Evolutionary conservation across 495 filamentous ascomycete genomes (phyloP), one percentile per base, ranked within the genome.

Genomic region (Penicillium steckii): DNA sequence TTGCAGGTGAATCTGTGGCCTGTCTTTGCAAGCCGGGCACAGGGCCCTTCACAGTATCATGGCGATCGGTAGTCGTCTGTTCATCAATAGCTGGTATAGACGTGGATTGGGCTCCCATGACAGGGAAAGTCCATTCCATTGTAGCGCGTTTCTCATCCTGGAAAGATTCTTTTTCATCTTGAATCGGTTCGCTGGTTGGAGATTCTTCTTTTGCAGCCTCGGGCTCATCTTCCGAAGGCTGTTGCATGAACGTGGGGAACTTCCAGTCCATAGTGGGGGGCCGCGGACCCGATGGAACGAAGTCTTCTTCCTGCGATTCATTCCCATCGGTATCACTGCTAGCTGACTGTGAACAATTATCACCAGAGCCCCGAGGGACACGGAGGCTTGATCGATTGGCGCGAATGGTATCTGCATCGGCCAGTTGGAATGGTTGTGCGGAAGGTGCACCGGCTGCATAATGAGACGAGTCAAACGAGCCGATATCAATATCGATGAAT

Each of bases 201-300:
- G n/a, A n/a, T 25, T 45, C 18, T 17, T 60, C 60, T 23, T 57
- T 41, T 19, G 38, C 43, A 46, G 10, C 27, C 1, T 44, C 42
- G 5, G 53, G 45, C 35, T 61, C 45, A 9, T 55, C 61, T 18
- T 66, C 65, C 18, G 67, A 62, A 26, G 58, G 52, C 18, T 59
- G 46, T 9, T 55, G 55, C 41, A 58, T 60, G 41, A 76, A 74
- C 1, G 58, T 44, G 0, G 75, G 75, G 40, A 79, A 79, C 25
- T 73, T 76, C 74, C 74, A 79, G 44, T 76, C 75, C 72, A 76
- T 76, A 4, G 76, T 77, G 6, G 74, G 71, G 32, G 74, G 75
- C 5, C 74, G 71, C 3, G 75, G 73, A 1, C 67, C 75, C 8
- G 61, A 68, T 7, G 49, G 54, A 15, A 72, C 61, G 47, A 67